Percentiles rank a stretch among this genome's conserved stretches.
These are phyloP conservation scores for Musa beccarii DNA, from an alignment of 176 grass and related monocot species.

Conservation along the genomic window DNA sequence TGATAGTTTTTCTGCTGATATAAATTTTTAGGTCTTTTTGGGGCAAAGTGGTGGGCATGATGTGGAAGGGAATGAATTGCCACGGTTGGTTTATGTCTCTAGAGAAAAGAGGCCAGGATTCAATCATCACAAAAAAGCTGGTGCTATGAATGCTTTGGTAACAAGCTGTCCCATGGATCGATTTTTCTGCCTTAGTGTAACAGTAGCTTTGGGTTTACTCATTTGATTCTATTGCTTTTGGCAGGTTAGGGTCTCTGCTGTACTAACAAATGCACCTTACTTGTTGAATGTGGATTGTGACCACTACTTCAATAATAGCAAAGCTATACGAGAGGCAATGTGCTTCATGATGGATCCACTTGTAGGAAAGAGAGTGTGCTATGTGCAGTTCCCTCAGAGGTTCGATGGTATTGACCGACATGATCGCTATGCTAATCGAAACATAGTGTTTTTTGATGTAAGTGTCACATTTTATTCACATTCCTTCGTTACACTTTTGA, in stretches of 20 bases:
- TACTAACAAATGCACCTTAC: constrained; percentile 77
- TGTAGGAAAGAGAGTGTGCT: constrained; percentile 82
- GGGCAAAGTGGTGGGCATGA: constrained; percentile 88
- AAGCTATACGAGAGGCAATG: constrained; percentile 79
- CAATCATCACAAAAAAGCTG: constrained; percentile 89
- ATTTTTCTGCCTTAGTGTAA: not conserved
- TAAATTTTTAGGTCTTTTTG: constrained; percentile 64
- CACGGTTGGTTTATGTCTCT: constrained; percentile 78
- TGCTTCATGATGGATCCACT: constrained; percentile 98
- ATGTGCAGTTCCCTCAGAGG: constrained; percentile 85
- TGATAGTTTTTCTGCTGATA: constrained; percentile 15
- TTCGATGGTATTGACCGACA: constrained; percentile 82
- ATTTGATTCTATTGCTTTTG: constrained; percentile 16
- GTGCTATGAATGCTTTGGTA: constrained; percentile 93
- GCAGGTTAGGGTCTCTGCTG: constrained; percentile 77
- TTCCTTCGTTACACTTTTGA: not conserved
- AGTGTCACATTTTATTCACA: constrained; percentile 15
- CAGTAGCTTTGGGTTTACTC: constrained; percentile 10
- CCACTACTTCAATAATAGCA: constrained; percentile 89
- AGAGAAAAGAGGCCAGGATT: constrained; percentile 93
- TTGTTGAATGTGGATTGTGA: constrained; percentile 91
- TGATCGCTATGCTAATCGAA: constrained; percentile 88
- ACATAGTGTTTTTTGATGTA: constrained; percentile 90
- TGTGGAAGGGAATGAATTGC: constrained; percentile 73
- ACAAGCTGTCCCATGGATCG: not conserved